Evolutionary conservation across 106 monocot genomes (phyloP), one percentile per base, ranked within the genome.

Genomic region (Apostasia shenzhenica): DNA sequence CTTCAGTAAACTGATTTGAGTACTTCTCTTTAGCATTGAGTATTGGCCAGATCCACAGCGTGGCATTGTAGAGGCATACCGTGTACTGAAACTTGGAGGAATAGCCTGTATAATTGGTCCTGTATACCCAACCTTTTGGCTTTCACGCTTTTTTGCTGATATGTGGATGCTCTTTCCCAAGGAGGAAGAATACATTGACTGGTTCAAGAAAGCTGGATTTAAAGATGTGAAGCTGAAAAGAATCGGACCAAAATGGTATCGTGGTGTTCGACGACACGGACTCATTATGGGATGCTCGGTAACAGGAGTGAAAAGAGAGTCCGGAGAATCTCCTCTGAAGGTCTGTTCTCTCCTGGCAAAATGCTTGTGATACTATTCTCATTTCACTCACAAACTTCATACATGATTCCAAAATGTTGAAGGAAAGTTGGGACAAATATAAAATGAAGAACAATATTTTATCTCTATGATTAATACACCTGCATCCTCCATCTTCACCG

Each of bases 11-110:
- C 48, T 61, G 13, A 49, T 53, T 8, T 76, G 41, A 14, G 70
- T 55, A 12, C 42, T 41, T 8, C 50, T 70, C 11, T 74, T 40
- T 75, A 94, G 94, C 54, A 94, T 94, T 47, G 94, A 94, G 73
- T 94, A 94, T 67, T 94, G 94, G 94, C 94, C 94, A 14, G 94
- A 94, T 72, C 94, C 94, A 45, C 94, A 94, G 54, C 73, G 94
- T 48, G 94, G 94, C 55, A 94, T 94, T 56, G 81, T 70, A 74
- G 94, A 91, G 83, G 94, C 94, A 70, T 94, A 91, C 74, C 82
- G 90, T 48, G 90, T 94, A 0, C 67, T 94, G 71, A 87, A 61
- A 70, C 78, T 83, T 52, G 94, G 94, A 52, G 94, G 94, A 72
- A 10, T 76, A 51, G 94, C 94, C 47, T 94, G 94, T 53, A 0